These are phyloP conservation scores for Tulasnella sp. DNA, from an alignment of 768 basidiomycete genomes.

Conservation along the genomic window DNA sequence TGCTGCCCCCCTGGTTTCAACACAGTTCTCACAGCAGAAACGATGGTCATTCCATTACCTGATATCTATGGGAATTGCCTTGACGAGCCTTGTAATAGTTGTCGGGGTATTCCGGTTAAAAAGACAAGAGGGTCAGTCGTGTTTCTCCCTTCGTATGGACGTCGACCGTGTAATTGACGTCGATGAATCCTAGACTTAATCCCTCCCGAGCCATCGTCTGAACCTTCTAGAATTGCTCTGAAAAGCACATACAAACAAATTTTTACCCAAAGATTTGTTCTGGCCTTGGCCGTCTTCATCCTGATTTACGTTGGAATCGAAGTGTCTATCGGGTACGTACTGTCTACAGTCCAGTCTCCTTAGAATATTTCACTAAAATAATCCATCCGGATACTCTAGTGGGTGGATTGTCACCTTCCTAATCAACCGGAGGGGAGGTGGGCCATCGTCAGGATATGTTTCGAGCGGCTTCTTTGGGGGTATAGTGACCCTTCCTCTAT, in stretches of 20 bases:
- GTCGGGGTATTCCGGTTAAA: constrained; percentile 42
- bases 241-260: constrained; percentile 48
- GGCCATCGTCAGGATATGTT: constrained; percentile 54
- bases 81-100: constrained; percentile 42
- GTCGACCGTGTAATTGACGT: too few species aligned
- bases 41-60: constrained; percentile 53
- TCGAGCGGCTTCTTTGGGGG: constrained; percentile 55
- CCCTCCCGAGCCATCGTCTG: neutral
- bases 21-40: constrained; percentile 51
- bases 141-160: neutral
- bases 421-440: constrained; percentile 52
- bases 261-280: constrained; percentile 56
- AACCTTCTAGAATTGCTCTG: neutral
- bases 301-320: constrained; percentile 39
- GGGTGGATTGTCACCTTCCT: constrained; percentile 63
- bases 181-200: neutral
- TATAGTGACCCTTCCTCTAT: neutral
- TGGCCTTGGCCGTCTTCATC: constrained; percentile 45
- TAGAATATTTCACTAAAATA: neutral
- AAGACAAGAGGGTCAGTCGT: constrained; percentile 42
- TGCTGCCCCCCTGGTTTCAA: constrained; percentile 57
- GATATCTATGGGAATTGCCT: constrained; percentile 48
- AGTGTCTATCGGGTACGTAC: constrained; percentile 35
- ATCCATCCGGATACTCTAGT: constrained; percentile 34
- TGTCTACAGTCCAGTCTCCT: neutral